Base-by-base conservation (phyloP, 352 stramenopile genomes). In the Aphanomyces astaci region DNA sequence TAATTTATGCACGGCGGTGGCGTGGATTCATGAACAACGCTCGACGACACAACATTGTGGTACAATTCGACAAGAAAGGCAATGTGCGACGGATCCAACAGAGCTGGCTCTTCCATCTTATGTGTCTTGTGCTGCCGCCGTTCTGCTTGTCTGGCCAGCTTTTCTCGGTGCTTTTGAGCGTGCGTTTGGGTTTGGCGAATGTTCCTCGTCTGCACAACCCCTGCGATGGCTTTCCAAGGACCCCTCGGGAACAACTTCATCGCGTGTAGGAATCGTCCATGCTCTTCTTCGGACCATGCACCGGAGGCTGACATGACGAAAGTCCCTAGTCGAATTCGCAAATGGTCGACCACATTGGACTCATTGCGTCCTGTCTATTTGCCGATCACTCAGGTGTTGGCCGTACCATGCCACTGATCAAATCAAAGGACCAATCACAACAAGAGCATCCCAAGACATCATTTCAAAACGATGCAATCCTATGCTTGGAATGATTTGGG, bases 121-220 rank as follows among this genome's bases (percentile, higher is more conserved):
- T 46, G 9, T 46, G 39, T 46, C 39, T 46, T 17, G 39, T 46
- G 9, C 39, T 17, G 39, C 39, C 39, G 39, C 39, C 39, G 9
- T 9, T 17, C 17, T 46, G 39, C 39, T 17, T 17, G 78, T 28
- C 80, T 74, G 1, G 77, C 77, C 39, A 86, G 68, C 71, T 89
- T 89, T 71, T 89, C 80, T 4, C 79, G 66, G 65, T 89, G 84
- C 71, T 87, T 88, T 49, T 87, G 80, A 13, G 79, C 80, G 64
- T 89, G 79, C 17, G 9, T 17, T 17, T 86, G 78, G 46, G 78
- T 86, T 75, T 88, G 80, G 54, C 80, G 80, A 24, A 84, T 76
- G 3, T 79, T 87, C 25, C 79, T 78, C 39, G 81, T 84, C 60
- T 73, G 78, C n/a, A 89, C 81, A 71, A 87, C 84, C 48, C 78